phyloP scores from a whole-genome alignment of 805 yeast species.

The Teunomyces kruisii region DNA sequence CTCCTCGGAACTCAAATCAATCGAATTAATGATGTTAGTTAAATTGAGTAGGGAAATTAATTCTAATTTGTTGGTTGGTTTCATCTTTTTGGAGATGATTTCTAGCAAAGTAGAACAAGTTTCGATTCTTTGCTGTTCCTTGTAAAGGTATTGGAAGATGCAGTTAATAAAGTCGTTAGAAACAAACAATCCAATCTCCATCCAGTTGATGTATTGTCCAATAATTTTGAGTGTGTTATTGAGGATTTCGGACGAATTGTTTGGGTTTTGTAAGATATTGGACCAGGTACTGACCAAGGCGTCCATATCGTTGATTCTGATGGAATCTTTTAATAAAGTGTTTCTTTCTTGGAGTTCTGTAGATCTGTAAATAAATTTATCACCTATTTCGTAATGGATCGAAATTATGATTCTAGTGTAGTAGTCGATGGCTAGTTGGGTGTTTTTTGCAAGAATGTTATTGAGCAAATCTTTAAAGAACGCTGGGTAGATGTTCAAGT shows the following conservation, averaged over 20 bases:
- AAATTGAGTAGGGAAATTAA: constrained; percentile 69
- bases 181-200: constrained; percentile 74
- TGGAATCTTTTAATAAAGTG: constrained; percentile 73
- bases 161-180: constrained; percentile 55
- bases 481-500: constrained; percentile 29
- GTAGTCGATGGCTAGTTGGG: constrained; percentile 56
- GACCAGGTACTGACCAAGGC: constrained; percentile 68
- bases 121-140: constrained; percentile 48
- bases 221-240: constrained; percentile 61
- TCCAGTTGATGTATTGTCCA: constrained; percentile 92
- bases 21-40: constrained; percentile 47
- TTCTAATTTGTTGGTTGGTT: constrained; percentile 66
- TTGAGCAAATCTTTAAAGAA: constrained; percentile 32
- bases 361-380: constrained; percentile 75
- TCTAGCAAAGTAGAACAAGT: constrained; percentile 62
- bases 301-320: constrained; percentile 75
- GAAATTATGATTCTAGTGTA: constrained; percentile 70
- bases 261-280: constrained; percentile 45
- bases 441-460: constrained; percentile 17
- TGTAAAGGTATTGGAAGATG: constrained; percentile 58
- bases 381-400: constrained; percentile 91
- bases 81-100: constrained; percentile 76
- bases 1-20: constrained; percentile 36
- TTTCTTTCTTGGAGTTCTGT: constrained; percentile 63
- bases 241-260: constrained; percentile 45